phyloP scores from a whole-genome alignment of 1,284 basidiomycete genomes.

The Takashimella koratensis region DNA sequence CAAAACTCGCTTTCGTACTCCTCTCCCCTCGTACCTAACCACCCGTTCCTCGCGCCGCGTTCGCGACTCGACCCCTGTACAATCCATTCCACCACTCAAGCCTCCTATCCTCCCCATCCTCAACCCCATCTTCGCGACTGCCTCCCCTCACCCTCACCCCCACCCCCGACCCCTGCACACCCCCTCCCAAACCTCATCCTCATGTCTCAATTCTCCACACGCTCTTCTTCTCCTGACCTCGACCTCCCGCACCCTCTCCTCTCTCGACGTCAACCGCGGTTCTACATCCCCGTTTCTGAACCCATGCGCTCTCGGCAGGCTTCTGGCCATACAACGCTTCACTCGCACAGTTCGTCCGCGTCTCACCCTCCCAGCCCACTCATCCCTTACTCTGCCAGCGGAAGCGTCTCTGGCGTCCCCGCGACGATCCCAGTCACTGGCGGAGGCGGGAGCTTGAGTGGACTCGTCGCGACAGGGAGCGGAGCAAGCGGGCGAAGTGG shows the following conservation, averaged over 20 bases:
- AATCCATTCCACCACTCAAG: too few species aligned
- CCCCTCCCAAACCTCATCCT: too few species aligned
- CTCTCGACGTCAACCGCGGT: slow-evolving; percentile 19
- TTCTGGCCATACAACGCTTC: not conserved
- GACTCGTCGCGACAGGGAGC: too few species aligned
- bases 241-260: slow-evolving; percentile 19
- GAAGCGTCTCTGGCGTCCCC: not conserved
- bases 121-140: too few species aligned
- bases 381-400: slow-evolving; percentile 11
- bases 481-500: not conserved
- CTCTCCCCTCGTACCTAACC: too few species aligned
- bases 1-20: too few species aligned
- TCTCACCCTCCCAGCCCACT: slow-evolving; percentile 11
- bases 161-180: too few species aligned
- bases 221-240: slow-evolving; percentile 10
- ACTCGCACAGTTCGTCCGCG: not conserved
- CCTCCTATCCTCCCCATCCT: too few species aligned
- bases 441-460: not conserved
- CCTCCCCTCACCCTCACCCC: too few species aligned
- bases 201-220: not conserved
- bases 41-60: too few species aligned
- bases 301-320: slow-evolving; percentile 17
- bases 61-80: too few species aligned
- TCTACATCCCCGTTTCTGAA: slow-evolving; percentile 18
- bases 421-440: not conserved